A percentile compares a stretch with the other conserved stretches of the same genome.
Conservation (phyloP, 352 stramenopile species). For the Phytopythium kandeliae region DNA sequence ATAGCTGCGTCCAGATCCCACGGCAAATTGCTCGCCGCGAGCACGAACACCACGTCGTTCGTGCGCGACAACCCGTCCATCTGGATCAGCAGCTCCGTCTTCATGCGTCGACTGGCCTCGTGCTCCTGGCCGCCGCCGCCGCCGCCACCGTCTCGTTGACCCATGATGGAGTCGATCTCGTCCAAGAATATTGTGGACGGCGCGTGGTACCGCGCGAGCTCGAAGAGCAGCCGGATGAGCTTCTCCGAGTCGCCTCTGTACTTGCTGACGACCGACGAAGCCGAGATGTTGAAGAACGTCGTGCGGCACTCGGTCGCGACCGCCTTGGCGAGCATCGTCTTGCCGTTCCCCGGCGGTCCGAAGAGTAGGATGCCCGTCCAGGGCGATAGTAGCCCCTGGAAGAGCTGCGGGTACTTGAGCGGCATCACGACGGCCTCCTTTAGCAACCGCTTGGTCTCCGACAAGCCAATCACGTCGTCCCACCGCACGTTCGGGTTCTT, state of each 20-base stretch:
- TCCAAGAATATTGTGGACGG: conserved; percentile 86
- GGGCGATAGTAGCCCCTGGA: conserved; percentile 86
- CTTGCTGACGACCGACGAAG: conserved; percentile 84
- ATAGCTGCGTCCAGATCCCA: conserved; percentile 81
- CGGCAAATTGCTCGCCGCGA: conserved; percentile 77
- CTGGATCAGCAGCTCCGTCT: conserved; percentile 84
- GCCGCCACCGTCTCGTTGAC: conserved; percentile 63
- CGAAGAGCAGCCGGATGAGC: conserved; percentile 83
- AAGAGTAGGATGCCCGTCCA: conserved; percentile 91
- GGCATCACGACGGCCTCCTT: conserved; percentile 95
- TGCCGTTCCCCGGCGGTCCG: conserved; percentile 77
- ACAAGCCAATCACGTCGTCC: conserved; percentile 84
- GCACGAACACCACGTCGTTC: conserved; percentile 75
- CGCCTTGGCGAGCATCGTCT: conserved; percentile 87
- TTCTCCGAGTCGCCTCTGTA: conserved; percentile 85
- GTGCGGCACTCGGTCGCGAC: conserved; percentile 83
- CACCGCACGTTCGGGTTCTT: conserved; percentile 88
- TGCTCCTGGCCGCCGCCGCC: conserved; percentile 61
- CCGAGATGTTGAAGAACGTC: conserved; percentile 88
- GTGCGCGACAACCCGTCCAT: conserved; percentile 84
- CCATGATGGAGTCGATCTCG: conserved; percentile 89
- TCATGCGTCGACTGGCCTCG: conserved; percentile 83
- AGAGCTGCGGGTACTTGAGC: conserved; percentile 93
- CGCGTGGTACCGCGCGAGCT: conserved; percentile 73
- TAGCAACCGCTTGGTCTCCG: conserved; percentile 91